phyloP scores from a whole-genome alignment of 129 eudicot genomes.

The Artemisia argyi region DNA sequence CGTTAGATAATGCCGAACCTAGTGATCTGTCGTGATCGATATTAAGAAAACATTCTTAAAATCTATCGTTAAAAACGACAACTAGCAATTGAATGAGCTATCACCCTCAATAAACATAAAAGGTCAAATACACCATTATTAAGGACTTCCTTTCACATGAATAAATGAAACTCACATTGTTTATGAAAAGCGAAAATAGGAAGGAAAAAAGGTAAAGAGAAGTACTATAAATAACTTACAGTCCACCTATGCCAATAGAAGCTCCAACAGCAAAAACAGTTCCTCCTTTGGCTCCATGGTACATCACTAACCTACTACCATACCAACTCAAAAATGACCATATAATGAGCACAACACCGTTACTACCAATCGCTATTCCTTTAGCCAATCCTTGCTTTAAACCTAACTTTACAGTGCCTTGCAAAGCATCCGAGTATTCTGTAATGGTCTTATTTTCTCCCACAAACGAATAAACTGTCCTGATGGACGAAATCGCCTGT shows the following conservation, averaged over 20 bases:
- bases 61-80: conserved; percentile 13
- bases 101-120: too few relatives aligned
- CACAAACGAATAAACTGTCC: conserved; percentile 57
- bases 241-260: conserved; percentile 35
- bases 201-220: neutral
- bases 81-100: too few relatives aligned
- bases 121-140: too few relatives aligned
- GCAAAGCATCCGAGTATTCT: conserved; percentile 49
- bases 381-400: conserved; percentile 51
- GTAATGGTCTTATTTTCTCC: conserved; percentile 42
- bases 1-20: too few relatives aligned
- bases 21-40: conserved; percentile 45
- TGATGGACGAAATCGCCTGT: conserved; percentile 48
- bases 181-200: too few relatives aligned
- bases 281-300: conserved; percentile 50
- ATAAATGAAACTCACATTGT: too few relatives aligned
- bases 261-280: conserved; percentile 46
- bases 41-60: neutral
- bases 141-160: too few relatives aligned
- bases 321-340: conserved; percentile 45
- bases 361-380: conserved; percentile 50
- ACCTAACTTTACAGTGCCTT: conserved; percentile 46
- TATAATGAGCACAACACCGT: conserved; percentile 29
- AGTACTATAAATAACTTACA: conserved; percentile 24
- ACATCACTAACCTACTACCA: conserved; percentile 50